phyloP scores from a whole-genome alignment of 2,329 filamentous ascomycete genomes.

The Exophiala bonariae region DNA sequence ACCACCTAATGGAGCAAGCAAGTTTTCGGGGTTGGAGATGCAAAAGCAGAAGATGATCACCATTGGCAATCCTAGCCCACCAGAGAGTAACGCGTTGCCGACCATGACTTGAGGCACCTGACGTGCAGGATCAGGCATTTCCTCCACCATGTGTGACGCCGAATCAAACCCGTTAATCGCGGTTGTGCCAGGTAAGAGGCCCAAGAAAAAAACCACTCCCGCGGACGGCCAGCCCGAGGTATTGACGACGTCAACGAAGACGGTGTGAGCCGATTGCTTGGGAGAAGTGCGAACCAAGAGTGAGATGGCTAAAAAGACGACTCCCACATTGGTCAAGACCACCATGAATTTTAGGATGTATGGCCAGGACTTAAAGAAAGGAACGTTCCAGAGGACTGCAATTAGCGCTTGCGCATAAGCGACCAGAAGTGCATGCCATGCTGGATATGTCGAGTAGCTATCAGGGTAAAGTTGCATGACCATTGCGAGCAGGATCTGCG shows the following conservation, averaged over 20 bases:
- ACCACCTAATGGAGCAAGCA: conserved; percentile 9
- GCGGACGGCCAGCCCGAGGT: conserved; percentile 29
- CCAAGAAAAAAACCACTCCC: conserved; percentile 21
- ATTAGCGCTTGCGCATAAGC: conserved; percentile 13
- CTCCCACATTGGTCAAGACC: conserved; percentile 17
- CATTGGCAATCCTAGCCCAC: conserved; percentile 13
- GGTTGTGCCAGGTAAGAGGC: conserved; percentile 6
- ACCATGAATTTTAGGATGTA: conserved; percentile 14
- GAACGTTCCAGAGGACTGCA: conserved; percentile 2
- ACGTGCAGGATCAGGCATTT: conserved; percentile 12
- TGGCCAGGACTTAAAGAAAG: conserved; percentile 11
- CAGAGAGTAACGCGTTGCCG: conserved; percentile 5
- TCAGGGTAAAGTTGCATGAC: conserved; percentile 11
- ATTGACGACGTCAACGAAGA: conserved; percentile 24
- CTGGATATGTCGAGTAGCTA: conserved; percentile 5
- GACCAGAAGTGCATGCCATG: conserved; percentile 28
- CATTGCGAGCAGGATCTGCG: conserved; percentile 12
- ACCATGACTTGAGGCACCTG: conserved; percentile 18
- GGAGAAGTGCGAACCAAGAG: conserved; percentile 24
- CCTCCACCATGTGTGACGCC: conserved; percentile 18
- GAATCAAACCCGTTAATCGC: conserved; percentile 10
- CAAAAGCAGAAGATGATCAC: conserved; percentile 16
- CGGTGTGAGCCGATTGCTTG: conserved; percentile 14
- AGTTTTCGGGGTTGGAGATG: conserved; percentile 2
- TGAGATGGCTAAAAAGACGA: conserved; percentile 28